Conservation (phyloP, 345 rosid genomes). For the Draba incana region DNA sequence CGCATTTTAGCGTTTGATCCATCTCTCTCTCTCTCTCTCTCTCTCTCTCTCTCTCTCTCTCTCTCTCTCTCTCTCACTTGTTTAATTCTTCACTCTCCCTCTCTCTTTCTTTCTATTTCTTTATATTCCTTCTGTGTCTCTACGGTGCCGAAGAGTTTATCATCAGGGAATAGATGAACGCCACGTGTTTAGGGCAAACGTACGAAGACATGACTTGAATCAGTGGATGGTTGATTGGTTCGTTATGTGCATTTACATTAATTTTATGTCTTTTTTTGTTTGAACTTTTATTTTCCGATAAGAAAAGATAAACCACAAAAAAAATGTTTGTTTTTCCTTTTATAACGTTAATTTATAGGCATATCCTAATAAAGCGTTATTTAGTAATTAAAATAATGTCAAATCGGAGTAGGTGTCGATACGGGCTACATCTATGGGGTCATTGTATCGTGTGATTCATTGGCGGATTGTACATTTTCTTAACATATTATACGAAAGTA, state of each 20-base stretch:
- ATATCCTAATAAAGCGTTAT: conserved; percentile 6
- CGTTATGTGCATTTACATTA: conserved; percentile 27
- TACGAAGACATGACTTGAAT: conserved; percentile 23
- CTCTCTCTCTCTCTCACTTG: neutral
- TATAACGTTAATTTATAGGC: no score
- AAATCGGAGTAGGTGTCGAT: conserved; percentile 25
- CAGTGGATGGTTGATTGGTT: conserved; percentile 39
- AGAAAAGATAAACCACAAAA: neutral
- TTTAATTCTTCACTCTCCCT: conserved; percentile 25
- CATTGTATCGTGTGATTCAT: conserved; percentile 12
- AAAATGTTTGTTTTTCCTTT: neutral
- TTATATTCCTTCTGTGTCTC: conserved; percentile 32
- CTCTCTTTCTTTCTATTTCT: conserved; percentile 25
- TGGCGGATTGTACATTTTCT: neutral
- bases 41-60: neutral
- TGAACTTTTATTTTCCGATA: conserved; percentile 6
- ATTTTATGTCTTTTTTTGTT: neutral
- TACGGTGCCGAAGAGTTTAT: conserved; percentile 38
- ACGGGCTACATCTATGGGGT: conserved; percentile 26
- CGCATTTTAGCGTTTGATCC: conserved; percentile 42
- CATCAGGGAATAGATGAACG: conserved; percentile 33
- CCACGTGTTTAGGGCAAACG: conserved; percentile 58
- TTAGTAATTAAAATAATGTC: conserved; percentile 18
- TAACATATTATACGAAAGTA: conserved; percentile 6
- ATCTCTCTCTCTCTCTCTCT: conserved; percentile 5